Percentiles rank a stretch among this genome's conserved stretches.
phyloP scores from a whole-genome alignment of 345 rosid genomes.

The Pseudoturritis turrita region DNA sequence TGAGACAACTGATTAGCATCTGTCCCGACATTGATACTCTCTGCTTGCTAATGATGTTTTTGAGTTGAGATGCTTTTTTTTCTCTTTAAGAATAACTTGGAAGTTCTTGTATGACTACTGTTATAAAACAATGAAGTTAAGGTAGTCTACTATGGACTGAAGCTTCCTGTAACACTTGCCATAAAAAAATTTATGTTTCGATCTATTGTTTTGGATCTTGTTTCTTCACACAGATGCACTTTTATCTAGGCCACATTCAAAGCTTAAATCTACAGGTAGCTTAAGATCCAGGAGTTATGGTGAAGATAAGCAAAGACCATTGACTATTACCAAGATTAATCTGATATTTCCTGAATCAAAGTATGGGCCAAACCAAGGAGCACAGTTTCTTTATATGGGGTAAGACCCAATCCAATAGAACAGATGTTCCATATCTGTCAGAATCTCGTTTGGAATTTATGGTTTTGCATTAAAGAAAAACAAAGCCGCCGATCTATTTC shows the following conservation, averaged over 20 bases:
- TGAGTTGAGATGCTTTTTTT: not conserved
- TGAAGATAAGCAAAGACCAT: not conserved
- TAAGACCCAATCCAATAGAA: not conserved
- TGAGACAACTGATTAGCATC: slow-evolving; percentile 54
- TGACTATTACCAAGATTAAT: not conserved
- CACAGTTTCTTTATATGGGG: not conserved
- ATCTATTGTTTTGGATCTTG: not conserved
- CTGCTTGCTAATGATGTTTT: slow-evolving; percentile 10
- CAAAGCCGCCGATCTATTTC: too few species aligned
- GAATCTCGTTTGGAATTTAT: not conserved
- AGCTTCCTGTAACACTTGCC: slow-evolving; percentile 22
- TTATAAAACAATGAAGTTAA: slow-evolving; percentile 14
- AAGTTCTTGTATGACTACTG: slow-evolving; percentile 22
- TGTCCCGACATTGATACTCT: not conserved
- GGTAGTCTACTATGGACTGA: slow-evolving; percentile 13
- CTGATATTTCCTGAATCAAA: not conserved
- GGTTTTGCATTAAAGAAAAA: too few species aligned
- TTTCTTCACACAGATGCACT: not conserved
- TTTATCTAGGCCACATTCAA: not conserved
- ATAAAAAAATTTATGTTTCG: not conserved
- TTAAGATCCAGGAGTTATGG: not conserved
- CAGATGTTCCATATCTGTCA: not conserved
- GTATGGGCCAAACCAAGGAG: not conserved
- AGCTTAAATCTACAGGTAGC: not conserved
- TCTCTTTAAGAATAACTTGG: slow-evolving; percentile 21